Base-by-base conservation (phyloP, 116 monocot genomes). In the Trichopus zeylanicus region DNA sequence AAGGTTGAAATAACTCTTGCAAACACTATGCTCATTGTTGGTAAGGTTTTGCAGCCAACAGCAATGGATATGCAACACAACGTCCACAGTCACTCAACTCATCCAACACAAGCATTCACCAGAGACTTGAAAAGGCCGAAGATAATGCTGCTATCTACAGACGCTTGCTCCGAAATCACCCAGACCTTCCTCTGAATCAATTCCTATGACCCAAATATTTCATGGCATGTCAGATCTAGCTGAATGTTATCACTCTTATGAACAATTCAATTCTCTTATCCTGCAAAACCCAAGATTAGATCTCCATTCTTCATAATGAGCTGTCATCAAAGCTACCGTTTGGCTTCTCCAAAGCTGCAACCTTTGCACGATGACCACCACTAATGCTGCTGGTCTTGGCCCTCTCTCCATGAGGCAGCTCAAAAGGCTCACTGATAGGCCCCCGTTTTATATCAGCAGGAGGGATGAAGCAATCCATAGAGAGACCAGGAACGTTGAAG, bases 381-480 rank as follows among this genome's bases (percentile, higher is more conserved):
- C 53, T 16, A 19, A 30, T 3, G 39, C n/a, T n/a, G n/a, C 32
- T 31, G 11, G 61, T 31, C 67, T 71, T 82, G n/a, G 56, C 77
- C 46, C 67, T 72, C 19, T 77, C 82, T 6, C 53, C 60, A 1
- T 51, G 61, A 20, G 73, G 56, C n/a, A 82, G 60, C 60, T 91
- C 82, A 23, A 71, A 69, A 53, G 70, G 46, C 39, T 78, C 87
- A 26, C 55, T 49, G 13, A 68, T 53, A 2, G 83, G 66, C 26
- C 71, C 70, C 9, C 51, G 46, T 12, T 57, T 78, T 16, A 92
- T 66, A 48, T 92, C 92, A 0, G 92, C 87, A 0, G 92, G 92
- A 27, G 92, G 92, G 23, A 92, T 92, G 69, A 92, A 92, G 68
- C 92, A 92, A 42, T 92, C 92, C 32, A 72, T 38, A 0, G 92